Base-by-base conservation (phyloP, 2,329 filamentous ascomycete genomes). In the Xenoacremonium recifei region DNA sequence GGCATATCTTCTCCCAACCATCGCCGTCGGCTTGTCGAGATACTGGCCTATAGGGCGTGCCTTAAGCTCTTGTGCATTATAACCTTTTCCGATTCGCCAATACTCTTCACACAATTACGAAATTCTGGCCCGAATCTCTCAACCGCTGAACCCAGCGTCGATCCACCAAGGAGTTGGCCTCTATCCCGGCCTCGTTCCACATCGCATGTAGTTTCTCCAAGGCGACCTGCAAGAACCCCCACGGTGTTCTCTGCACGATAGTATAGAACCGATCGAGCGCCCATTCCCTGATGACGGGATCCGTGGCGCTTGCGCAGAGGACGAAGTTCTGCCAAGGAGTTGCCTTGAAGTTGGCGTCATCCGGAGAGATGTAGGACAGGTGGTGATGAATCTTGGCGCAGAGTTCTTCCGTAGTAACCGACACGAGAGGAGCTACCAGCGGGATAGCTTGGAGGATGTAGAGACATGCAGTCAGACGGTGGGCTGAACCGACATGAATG, bases 281-380 rank as follows among this genome's bases (percentile, higher is more conserved):
- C 75, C 73, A 79, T 3, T 61, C 59, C 21, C 73, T 66, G 40
- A 65, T 64, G 15, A 52, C 57, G 3, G 57, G 58, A 27, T 71
- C 64, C 19, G 65, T 65, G 1, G 68, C 70, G 42, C 77, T 75
- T 0, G 75, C 76, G 3, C 76, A 77, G 4, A 71, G 72, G 17
- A 80, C 66, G 42, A 81, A 80, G 0, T 76, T 70, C 1, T 77
- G 75, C 76, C 75, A 80, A 7, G 71, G 69, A 2, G 75, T 77
- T 0, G 72, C 75, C 51, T 80, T 80, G 63, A 78, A 74, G 12
- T 78, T 69, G 3, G 68, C 64, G 38, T 80, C 73, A 2, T 71
- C 63, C 9, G 71, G 64, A 1, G 69, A 67, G 2, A 80, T 68
- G n/a, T 60, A 62, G 1, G 68, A 65, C 4, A 80, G 62, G 32